These are phyloP conservation scores for Tolypocladium tundrense DNA, from an alignment of 2,329 filamentous ascomycete species.

Conservation along the genomic window DNA sequence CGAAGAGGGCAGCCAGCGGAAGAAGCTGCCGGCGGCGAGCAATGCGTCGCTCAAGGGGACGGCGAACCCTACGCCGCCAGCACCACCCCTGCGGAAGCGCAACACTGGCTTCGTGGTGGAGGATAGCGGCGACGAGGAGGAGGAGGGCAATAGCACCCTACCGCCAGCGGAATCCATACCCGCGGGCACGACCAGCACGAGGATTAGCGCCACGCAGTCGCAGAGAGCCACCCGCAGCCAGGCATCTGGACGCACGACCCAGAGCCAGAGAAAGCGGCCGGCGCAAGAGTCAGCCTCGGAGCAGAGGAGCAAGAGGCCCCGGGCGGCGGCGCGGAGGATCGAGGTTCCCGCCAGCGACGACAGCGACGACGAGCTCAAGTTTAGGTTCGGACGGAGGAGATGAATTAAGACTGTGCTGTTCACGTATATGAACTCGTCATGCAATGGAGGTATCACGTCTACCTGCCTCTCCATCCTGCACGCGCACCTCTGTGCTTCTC, in stretches of 20 bases:
- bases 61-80: constrained; percentile 2
- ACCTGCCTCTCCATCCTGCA: background rate
- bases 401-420: constrained; percentile 7
- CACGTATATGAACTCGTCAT: background rate
- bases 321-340: constrained; percentile 22
- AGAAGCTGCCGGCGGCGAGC: constrained; percentile 10
- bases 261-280: constrained; percentile 20
- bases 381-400: constrained; percentile 43
- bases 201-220: constrained; percentile 14
- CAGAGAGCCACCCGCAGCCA: constrained; percentile 19
- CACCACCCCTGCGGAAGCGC: constrained; percentile 9
- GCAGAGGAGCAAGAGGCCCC: constrained; percentile 21
- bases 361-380: constrained; percentile 47
- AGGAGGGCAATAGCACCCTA: constrained; percentile 7
- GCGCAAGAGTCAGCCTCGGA: constrained; percentile 18
- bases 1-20: constrained; percentile 23
- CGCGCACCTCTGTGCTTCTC: background rate
- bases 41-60: constrained; percentile 8
- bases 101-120: constrained; percentile 17
- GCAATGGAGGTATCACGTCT: background rate
- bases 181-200: constrained; percentile 13
- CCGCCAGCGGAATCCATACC: constrained; percentile 1
- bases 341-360: constrained; percentile 31
- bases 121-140: constrained; percentile 26
- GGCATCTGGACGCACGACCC: constrained; percentile 9